Evolutionary conservation across 495 filamentous ascomycete genomes (phyloP), one percentile per base, ranked within the genome.

Genomic region (Aspergillus indologenus): DNA sequence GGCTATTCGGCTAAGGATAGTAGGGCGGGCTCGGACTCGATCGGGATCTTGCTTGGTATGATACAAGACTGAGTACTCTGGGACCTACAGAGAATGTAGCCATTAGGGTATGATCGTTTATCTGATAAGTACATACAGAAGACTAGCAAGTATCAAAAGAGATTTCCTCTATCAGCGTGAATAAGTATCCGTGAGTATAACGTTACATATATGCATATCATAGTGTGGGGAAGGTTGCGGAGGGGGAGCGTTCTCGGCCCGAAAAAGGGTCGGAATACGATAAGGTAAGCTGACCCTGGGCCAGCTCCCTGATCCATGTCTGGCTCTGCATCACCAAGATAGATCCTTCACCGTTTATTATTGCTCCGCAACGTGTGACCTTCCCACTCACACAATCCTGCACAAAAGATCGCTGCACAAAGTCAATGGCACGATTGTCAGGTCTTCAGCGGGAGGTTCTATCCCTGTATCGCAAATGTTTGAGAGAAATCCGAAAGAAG

Each of bases 401-500:
- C 34, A 40, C 34, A 8, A 8, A 11, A 11, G 12, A 4, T 29
- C 26, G 5, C 23, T 20, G 19, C 43, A 56, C 63, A 40, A 49
- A 48, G 83, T 82, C 78, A 82, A 66, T 78, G 75, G 72, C 73
- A 20, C 69, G 85, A 66, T 80, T 90, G 19, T 95, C 93, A 9
- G 95, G 95, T 40, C 79, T 98, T n/a, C 95, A 98, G 66, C 87
- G 85, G 68, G 89, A 95, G 56, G 92, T 98, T 8, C 71, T 98
- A 44, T 79, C 84, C 40, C 84, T 98, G 11, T 98, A 98, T 65
- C 86, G 92, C 48, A 83, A 85, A 64, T 97, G 92, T 64, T 78
- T 98, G 24, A 81, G 91, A 51, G 90, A 87, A 65, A 84, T 86
- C 54, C 80, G 86, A 54, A 89, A 87, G 64, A 98, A 98, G 72